A percentile compares a stretch with the other conserved stretches of the same genome.
Conservation (phyloP, 2,329 filamentous ascomycete species). For the Xylariaceae sp. region DNA sequence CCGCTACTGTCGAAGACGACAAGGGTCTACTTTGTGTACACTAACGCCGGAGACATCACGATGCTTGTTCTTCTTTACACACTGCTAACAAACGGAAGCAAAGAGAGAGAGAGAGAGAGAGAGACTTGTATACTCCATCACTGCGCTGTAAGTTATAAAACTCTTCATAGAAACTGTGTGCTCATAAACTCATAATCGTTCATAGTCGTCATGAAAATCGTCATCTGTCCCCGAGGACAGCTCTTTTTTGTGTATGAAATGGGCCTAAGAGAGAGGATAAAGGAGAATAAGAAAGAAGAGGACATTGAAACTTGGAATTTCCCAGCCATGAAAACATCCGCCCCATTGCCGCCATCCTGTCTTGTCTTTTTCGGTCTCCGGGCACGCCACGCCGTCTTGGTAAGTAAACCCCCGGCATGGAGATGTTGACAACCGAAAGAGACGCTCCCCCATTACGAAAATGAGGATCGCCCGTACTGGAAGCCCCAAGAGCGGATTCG, state of each 20-base stretch:
- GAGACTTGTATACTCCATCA: constrained; percentile 15
- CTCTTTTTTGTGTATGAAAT: constrained; percentile 19
- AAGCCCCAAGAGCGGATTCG: background rate
- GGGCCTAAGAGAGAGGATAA: constrained; percentile 5
- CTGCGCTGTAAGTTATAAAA: constrained; percentile 12
- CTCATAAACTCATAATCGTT: constrained; percentile 28
- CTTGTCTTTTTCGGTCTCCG: constrained; percentile 7
- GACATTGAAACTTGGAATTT: constrained; percentile 9
- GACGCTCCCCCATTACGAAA: background rate
- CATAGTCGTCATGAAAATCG: constrained; percentile 25
- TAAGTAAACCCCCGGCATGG: background rate
- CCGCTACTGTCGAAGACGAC: background rate
- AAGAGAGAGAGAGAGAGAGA: background rate
- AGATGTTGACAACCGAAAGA: background rate
- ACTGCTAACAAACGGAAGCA: background rate
- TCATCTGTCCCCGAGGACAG: constrained; percentile 30
- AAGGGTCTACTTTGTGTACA: background rate
- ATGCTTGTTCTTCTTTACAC: background rate
- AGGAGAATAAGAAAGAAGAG: constrained; percentile 1
- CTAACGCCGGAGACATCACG: background rate
- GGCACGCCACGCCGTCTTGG: background rate
- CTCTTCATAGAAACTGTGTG: constrained; percentile 24
- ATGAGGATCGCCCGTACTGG: constrained; percentile 1
- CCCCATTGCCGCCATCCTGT: constrained; percentile 3
- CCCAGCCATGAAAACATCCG: constrained; percentile 11